Evolutionary conservation across 2,329 filamentous ascomycete genomes (phyloP), one percentile per base, ranked within the genome.

Genomic region (Didymellaceae sp.): DNA sequence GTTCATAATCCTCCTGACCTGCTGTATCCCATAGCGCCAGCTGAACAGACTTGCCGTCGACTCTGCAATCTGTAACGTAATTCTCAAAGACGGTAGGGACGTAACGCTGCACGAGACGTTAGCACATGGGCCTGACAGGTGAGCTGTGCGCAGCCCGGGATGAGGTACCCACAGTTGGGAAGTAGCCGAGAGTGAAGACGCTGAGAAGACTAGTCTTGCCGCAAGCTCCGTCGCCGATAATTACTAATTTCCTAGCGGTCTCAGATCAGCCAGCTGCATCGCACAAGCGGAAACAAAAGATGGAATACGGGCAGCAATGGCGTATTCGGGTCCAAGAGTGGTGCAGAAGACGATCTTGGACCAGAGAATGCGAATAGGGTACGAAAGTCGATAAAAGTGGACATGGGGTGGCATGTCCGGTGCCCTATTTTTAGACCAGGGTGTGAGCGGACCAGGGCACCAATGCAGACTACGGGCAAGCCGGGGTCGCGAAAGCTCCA

Each of bases 21-120:
- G 94, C 94, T n/a, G 94, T 99, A 86, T 99, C 94, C 94, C 94
- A 99, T 66, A 99, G 80, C 42, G 94, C 94, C 58, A 99, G 82
- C 78, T 99, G 94, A 30, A 99, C 94, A n/a, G 91, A 96, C 74
- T 96, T 96, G 68, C 94, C 94, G 73, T 99, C 94, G 54, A 99
- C 94, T 78, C 93, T 85, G 77, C 94, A 99, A 78, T 99, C 94
- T 64, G 94, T 99, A 59, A 99, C 94, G 70, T 99, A 99, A 78
- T 99, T 99, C 73, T 99, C 94, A 75, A 99, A 99, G 28, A 99
- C 94, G 37, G 94, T 99, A 1, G 94, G 94, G 26, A 74, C 71
- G 52, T 73, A 73, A 54, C 71, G 71, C 71, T 73, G 43, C 31
- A 59, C 20, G 33, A 16, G 17, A 40, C 37, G 55, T 71, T 60